phyloP scores from a whole-genome alignment of 331 rosid genomes.

The Ulmus americana region DNA sequence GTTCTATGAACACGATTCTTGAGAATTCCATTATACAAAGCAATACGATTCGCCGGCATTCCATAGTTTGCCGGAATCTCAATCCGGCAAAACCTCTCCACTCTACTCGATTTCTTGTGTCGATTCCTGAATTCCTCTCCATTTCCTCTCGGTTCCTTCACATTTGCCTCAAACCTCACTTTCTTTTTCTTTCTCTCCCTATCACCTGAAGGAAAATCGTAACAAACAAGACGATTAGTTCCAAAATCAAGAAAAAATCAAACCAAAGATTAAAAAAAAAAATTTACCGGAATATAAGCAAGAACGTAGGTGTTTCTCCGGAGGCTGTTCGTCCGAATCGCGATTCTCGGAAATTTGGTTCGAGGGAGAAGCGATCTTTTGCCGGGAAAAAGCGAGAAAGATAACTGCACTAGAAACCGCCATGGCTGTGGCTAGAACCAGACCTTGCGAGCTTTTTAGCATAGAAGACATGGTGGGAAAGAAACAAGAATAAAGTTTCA shows the following conservation, averaged over 20 bases:
- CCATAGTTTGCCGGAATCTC: conserved; percentile 20
- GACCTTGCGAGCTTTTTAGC: conserved; percentile 26
- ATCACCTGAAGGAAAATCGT: conserved; percentile 31
- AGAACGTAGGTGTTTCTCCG: conserved; percentile 13
- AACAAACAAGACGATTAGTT: not conserved
- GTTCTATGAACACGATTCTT: conserved; percentile 47
- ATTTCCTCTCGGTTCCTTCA: conserved; percentile 37
- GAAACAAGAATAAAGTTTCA: too few relatives aligned
- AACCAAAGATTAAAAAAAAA: not conserved
- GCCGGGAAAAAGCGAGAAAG: conserved; percentile 35
- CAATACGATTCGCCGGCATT: conserved; percentile 59
- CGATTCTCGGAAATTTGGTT: conserved; percentile 9
- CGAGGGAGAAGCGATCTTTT: conserved; percentile 2
- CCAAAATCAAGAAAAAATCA: not conserved
- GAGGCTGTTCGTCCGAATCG: not conserved
- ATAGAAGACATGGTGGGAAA: conserved; percentile 28
- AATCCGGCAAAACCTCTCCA: conserved; percentile 33
- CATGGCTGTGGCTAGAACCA: conserved; percentile 41
- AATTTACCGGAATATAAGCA: conserved; percentile 47
- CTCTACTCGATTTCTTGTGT: conserved; percentile 25
- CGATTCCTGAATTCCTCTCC: conserved; percentile 30
- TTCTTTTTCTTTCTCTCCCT: conserved; percentile 53
- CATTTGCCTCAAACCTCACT: conserved; percentile 65
- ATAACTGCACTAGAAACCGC: conserved; percentile 35
- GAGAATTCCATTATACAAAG: conserved; percentile 67